These are phyloP conservation scores for Leptographium lundbergii DNA, from an alignment of 2,329 filamentous ascomycete genomes.

Conservation along the genomic window DNA sequence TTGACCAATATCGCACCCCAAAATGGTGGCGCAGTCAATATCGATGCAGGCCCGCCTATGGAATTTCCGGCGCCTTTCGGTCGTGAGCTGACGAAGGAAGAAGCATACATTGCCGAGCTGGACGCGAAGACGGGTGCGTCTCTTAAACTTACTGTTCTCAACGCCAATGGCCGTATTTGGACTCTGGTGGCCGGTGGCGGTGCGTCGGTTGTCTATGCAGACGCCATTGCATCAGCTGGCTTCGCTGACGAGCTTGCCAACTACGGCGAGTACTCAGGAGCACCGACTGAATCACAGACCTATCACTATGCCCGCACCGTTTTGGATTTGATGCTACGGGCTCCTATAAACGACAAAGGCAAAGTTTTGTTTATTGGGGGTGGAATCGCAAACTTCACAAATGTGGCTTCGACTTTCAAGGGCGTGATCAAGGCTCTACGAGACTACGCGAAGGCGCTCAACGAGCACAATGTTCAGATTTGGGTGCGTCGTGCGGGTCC, in stretches of 20 bases:
- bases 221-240: slow-evolving; percentile 92
- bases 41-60: slow-evolving; percentile 95
- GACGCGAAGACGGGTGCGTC: slow-evolving; percentile 99
- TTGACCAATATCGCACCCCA: slow-evolving; percentile 53
- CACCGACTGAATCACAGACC: slow-evolving; percentile 95
- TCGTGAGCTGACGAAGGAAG: slow-evolving; percentile 96
- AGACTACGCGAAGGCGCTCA: slow-evolving; percentile 72
- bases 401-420: slow-evolving; percentile 98
- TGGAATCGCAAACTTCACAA: slow-evolving; percentile 99
- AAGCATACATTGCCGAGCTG: slow-evolving; percentile 97
- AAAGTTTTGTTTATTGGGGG: slow-evolving; percentile 99
- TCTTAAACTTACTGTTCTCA: slow-evolving; percentile 94
- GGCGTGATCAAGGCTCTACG: slow-evolving; percentile 94
- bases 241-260: slow-evolving; percentile 96
- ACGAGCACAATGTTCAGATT: slow-evolving; percentile 96
- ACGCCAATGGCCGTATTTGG: slow-evolving; percentile 86
- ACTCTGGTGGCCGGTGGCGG: slow-evolving; percentile 97
- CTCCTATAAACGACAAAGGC: slow-evolving; percentile 72
- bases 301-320: slow-evolving; percentile 98
- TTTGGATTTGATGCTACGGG: slow-evolving; percentile 91
- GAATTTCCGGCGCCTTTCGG: slow-evolving; percentile 99
- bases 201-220: slow-evolving; percentile 97
- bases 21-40: slow-evolving; percentile 65
- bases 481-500: slow-evolving; percentile 85
- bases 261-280: slow-evolving; percentile 99